Percentiles rank a stretch among this genome's conserved stretches.
These are phyloP conservation scores for Colletotrichum agaves DNA, from an alignment of 2,329 filamentous ascomycete species.

Conservation along the genomic window DNA sequence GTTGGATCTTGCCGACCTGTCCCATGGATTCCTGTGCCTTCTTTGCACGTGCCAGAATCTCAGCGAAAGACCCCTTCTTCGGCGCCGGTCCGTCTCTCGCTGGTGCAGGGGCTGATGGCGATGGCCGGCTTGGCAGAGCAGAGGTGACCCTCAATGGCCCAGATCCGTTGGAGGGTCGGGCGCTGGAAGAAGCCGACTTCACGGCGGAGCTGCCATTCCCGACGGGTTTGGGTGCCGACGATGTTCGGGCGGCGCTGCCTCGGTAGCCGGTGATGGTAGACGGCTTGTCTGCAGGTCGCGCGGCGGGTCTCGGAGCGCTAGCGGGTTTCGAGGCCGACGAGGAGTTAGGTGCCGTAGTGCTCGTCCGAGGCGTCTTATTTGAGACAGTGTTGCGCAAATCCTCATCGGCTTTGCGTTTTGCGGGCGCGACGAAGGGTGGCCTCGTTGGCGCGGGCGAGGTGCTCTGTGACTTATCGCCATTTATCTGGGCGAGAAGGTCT, in stretches of 20 bases:
- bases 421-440: conserved; percentile 43
- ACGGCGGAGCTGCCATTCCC: conserved; percentile 18
- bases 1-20: conserved; percentile 77
- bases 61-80: conserved; percentile 79
- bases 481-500: conserved; percentile 71
- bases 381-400: conserved; percentile 53
- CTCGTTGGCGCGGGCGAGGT: conserved; percentile 48
- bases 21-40: conserved; percentile 70
- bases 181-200: conserved; percentile 23
- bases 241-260: conserved; percentile 35
- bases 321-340: conserved; percentile 43
- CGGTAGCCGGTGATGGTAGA: conserved; percentile 29
- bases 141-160: conserved; percentile 9
- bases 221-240: conserved; percentile 27
- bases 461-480: conserved; percentile 58
- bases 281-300: conserved; percentile 20
- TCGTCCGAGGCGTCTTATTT: conserved; percentile 54
- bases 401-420: conserved; percentile 69
- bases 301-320: conserved; percentile 40
- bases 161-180: conserved; percentile 23
- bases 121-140: conserved; percentile 30
- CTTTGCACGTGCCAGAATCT: conserved; percentile 78
- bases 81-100: conserved; percentile 57
- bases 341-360: conserved; percentile 3
- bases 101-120: conserved; percentile 55